Base-by-base conservation (phyloP, 2,329 filamentous ascomycete species). In the Cadophora sp. region DNA sequence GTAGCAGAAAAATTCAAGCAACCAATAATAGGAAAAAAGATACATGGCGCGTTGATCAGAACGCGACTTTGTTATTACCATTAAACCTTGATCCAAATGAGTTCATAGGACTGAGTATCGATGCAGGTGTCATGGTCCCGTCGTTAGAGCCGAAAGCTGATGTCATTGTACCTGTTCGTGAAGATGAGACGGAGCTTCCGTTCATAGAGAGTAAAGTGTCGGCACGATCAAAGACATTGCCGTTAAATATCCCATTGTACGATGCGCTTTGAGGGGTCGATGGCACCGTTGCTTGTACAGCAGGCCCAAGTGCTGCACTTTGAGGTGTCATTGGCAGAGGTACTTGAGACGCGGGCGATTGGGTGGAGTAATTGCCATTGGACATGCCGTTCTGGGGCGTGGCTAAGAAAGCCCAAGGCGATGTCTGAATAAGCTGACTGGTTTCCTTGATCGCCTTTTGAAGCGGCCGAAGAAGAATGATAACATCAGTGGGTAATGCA, bases 281-380 rank as follows among this genome's bases (percentile, higher is more conserved):
- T 4, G 93, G 92, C 12, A 97, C 90, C 0, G 93, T 97, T 0
- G 94, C 94, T 79, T 97, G 94, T 65, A 94, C 92, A 24, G 94
- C 94, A 6, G 94, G 93, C 0, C 94, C 95, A 5, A 97, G 84
- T 1, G 94, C 94, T 19, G 94, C 94, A 74, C 92, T 96, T 70
- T 97, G 86, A 8, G 95, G 94, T 1, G 94, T 97, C 75, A 96
- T 93, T 9, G 94, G 94, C 46, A 94, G 81, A 12, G 86, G 83
- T 11, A 86, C 81, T 26, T 84, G 83, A 58, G 85, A 85, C 14
- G 83, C 85, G 61, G 77, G 80, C 26, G 72, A 79, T 50, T 77
- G 74, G 19, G 70, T 62, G 22, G 48, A 73, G 50, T 75, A 77
- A 8, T 68, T 66, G 50, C 73, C 71, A 62, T 73, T 77, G 6